Percentiles rank a stretch among this genome's conserved stretches.
Conservation (phyloP, 1,284 basidiomycete species). For the Cerioporus squamosus region DNA sequence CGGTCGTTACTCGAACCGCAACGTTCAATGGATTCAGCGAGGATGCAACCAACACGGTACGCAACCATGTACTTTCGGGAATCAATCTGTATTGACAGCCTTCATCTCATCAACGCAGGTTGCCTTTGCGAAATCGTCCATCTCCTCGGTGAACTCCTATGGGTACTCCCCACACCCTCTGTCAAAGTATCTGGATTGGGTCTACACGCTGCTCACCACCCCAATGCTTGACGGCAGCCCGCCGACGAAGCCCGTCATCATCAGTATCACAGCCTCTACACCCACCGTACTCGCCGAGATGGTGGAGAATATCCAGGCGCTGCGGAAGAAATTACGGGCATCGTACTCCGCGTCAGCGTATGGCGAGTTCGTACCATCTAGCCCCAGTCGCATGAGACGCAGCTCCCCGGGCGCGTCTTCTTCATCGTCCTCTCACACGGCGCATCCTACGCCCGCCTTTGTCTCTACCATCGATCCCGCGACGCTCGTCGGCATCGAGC, state of each 20-base stretch:
- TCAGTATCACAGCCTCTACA: constrained; percentile 71
- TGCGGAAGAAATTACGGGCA: constrained; percentile 50
- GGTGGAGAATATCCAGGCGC: constrained; percentile 58
- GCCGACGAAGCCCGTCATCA: constrained; percentile 67
- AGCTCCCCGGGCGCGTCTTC: constrained; percentile 9
- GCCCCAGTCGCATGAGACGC: constrained; percentile 10
- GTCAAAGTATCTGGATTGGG: constrained; percentile 63
- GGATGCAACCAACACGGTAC: constrained; percentile 60
- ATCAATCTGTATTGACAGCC: background rate
- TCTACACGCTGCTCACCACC: constrained; percentile 52
- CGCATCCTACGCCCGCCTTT: constrained; percentile 3
- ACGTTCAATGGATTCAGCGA: constrained; percentile 71
- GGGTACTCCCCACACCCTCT: constrained; percentile 81
- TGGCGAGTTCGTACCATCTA: constrained; percentile 18
- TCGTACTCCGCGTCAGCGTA: constrained; percentile 18
- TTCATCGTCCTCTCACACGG: constrained; percentile 1
- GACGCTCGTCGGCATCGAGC: constrained; percentile 57
- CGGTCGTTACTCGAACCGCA: constrained; percentile 77
- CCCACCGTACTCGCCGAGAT: constrained; percentile 54
- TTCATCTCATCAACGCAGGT: constrained; percentile 44
- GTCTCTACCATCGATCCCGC: constrained; percentile 20
- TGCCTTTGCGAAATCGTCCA: constrained; percentile 51
- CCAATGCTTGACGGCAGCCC: constrained; percentile 27
- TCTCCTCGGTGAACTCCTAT: constrained; percentile 75
- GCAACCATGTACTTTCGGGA: constrained; percentile 12